A percentile compares a stretch with the other conserved stretches of the same genome.
Evolutionary conservation across 768 basidiomycete genomes (phyloP).

Genomic region (Lactarius vividus): DNA sequence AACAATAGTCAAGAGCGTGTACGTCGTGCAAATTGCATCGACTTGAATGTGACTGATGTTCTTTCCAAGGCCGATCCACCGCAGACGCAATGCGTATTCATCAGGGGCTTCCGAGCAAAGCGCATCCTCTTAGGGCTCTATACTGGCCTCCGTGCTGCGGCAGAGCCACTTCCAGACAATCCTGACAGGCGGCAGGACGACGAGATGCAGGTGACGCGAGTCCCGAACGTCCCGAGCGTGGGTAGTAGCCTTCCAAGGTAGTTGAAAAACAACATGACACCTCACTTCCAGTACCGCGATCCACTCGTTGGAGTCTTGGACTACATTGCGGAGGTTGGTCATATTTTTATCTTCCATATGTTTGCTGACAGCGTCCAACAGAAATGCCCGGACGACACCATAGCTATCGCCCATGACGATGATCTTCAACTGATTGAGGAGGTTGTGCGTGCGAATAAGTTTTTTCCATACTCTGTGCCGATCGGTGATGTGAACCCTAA

Average conservation of each 20-base stretch:
- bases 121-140: constrained; percentile 6
- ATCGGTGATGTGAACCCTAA: background rate
- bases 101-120: constrained; percentile 20
- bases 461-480: background rate
- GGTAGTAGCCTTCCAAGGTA: background rate
- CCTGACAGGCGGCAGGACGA: constrained; percentile 4
- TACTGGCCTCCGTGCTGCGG: background rate
- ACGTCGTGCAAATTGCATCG: background rate
- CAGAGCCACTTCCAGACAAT: constrained; percentile 12
- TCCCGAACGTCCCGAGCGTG: constrained; percentile 5
- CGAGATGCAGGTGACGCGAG: constrained; percentile 10
- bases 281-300: constrained; percentile 12
- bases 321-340: constrained; percentile 20
- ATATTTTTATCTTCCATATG: background rate
- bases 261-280: background rate
- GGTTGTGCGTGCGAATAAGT: constrained; percentile 6
- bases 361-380: background rate
- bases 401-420: constrained; percentile 21
- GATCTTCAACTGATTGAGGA: constrained; percentile 15
- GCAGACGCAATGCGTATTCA: constrained; percentile 20
- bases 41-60: background rate
- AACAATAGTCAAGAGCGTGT: constrained; percentile 3
- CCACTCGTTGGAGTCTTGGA: constrained; percentile 17
- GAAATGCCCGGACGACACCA: constrained; percentile 12
- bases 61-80: background rate